Percentiles rank a stretch among this genome's conserved stretches.
Evolutionary conservation across 75 land plant genomes (phyloP).

Genomic region (Selaginella tamariscina): DNA sequence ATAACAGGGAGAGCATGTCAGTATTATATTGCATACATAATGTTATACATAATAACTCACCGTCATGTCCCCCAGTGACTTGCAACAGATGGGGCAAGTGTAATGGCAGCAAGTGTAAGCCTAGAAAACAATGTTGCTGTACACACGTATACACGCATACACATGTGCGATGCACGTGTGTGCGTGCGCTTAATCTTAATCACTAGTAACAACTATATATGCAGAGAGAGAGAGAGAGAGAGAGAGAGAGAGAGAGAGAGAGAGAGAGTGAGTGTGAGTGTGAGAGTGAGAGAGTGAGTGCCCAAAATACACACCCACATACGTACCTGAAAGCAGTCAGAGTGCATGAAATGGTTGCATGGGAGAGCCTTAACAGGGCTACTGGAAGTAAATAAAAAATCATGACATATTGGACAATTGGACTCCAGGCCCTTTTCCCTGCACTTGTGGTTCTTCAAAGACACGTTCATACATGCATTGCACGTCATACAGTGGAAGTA

Average conservation of each 20-base stretch:
- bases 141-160: no score
- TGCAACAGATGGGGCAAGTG: conserved; percentile 77
- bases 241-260: background rate
- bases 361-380: conserved; percentile 60
- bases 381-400: conserved; percentile 73
- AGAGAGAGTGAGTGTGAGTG: no score
- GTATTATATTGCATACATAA: background rate
- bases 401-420: conserved; percentile 83
- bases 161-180: no score
- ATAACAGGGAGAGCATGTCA: background rate
- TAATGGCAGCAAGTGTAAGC: conserved; percentile 70
- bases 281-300: no score
- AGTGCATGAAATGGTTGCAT: conserved; percentile 91
- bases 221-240: background rate
- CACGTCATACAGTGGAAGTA: conserved; percentile 90
- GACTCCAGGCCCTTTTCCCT: conserved; percentile 66
- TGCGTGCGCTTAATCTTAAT: no score
- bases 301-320: background rate
- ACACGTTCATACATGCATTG: conserved; percentile 61
- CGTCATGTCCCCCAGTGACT: conserved; percentile 80
- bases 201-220: no score
- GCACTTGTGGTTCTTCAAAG: conserved; percentile 54
- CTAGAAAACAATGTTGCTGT: conserved; percentile 19
- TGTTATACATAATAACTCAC: conserved; percentile 30
- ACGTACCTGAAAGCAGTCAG: conserved; percentile 72